Conservation (phyloP, 768 basidiomycete genomes). For the Gloeostereum incarnatum region DNA sequence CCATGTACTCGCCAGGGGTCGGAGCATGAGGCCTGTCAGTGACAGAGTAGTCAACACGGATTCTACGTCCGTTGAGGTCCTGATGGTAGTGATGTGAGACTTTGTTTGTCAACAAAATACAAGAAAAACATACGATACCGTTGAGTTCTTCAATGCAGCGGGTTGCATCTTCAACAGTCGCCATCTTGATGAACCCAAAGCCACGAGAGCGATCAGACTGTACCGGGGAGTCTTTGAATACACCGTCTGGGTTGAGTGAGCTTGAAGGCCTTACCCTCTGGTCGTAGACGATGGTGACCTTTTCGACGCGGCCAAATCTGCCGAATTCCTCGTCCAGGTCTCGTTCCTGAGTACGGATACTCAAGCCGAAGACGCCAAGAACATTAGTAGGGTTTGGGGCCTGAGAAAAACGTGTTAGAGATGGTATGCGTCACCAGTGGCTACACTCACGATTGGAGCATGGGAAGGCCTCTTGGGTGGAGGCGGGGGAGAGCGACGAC, state of each 20-base stretch:
- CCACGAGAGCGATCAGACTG: constrained; percentile 95
- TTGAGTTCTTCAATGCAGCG: constrained; percentile 87
- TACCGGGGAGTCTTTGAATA: constrained; percentile 7
- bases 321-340: constrained; percentile 94
- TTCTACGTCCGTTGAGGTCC: constrained; percentile 92
- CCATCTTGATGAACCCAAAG: constrained; percentile 97
- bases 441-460: constrained; percentile 59
- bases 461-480: constrained; percentile 57
- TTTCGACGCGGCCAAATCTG: constrained; percentile 83
- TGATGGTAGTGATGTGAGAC: constrained; percentile 16
- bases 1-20: constrained; percentile 98
- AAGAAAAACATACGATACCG: constrained; percentile 59
- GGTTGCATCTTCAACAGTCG: constrained; percentile 76
- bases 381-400: constrained; percentile 83
- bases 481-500: constrained; percentile 46
- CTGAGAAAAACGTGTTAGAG: constrained; percentile 45
- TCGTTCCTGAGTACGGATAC: constrained; percentile 87
- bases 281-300: constrained; percentile 95
- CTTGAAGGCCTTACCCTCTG: constrained; percentile 90
- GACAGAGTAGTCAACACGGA: constrained; percentile 95
- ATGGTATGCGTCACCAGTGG: constrained; percentile 9
- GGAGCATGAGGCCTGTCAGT: constrained; percentile 92
- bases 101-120: neutral
- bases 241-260: constrained; percentile 10
- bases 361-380: constrained; percentile 96